phyloP scores from a whole-genome alignment of 257 asterid species.

The Datura wrightii region DNA sequence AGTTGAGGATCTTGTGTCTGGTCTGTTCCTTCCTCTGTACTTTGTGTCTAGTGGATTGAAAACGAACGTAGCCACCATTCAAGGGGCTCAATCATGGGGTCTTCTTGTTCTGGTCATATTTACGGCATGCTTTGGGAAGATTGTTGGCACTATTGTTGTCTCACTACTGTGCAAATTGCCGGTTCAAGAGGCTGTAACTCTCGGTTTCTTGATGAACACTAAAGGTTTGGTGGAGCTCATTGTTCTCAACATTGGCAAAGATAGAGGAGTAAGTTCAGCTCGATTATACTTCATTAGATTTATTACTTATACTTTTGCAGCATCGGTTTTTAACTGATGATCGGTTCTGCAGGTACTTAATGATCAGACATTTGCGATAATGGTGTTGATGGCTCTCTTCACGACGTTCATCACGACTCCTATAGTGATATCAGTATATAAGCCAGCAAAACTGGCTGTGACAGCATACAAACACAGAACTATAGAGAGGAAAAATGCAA shows the following conservation, averaged over 20 bases:
- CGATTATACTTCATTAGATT: not conserved
- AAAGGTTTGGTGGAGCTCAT: slow-evolving; percentile 82
- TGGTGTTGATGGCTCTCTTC: slow-evolving; percentile 70
- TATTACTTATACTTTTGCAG: not conserved
- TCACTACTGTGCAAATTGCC: slow-evolving; percentile 63
- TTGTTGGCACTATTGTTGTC: slow-evolving; percentile 65
- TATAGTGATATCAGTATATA: slow-evolving; percentile 55
- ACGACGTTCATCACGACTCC: slow-evolving; percentile 70
- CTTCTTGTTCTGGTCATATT: slow-evolving; percentile 67
- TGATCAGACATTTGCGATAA: slow-evolving; percentile 65
- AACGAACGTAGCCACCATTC: slow-evolving; percentile 76
- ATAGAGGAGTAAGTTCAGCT: slow-evolving; percentile 59
- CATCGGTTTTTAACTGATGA: not conserved
- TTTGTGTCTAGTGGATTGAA: slow-evolving; percentile 87
- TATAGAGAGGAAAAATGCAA: slow-evolving; percentile 44
- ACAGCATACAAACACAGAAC: slow-evolving; percentile 51
- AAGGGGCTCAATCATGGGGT: slow-evolving; percentile 83
- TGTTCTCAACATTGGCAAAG: slow-evolving; percentile 86
- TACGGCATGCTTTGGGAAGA: slow-evolving; percentile 81
- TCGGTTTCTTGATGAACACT: slow-evolving; percentile 88
- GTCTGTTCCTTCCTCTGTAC: slow-evolving; percentile 76
- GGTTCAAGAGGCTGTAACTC: slow-evolving; percentile 62
- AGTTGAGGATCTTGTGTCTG: slow-evolving; percentile 85
- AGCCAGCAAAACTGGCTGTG: slow-evolving; percentile 50
- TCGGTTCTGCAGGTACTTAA: slow-evolving; percentile 51